A percentile compares a stretch with the other conserved stretches of the same genome.
phyloP scores from a whole-genome alignment of 306 rosid genomes.

The Mucuna pruriens region DNA sequence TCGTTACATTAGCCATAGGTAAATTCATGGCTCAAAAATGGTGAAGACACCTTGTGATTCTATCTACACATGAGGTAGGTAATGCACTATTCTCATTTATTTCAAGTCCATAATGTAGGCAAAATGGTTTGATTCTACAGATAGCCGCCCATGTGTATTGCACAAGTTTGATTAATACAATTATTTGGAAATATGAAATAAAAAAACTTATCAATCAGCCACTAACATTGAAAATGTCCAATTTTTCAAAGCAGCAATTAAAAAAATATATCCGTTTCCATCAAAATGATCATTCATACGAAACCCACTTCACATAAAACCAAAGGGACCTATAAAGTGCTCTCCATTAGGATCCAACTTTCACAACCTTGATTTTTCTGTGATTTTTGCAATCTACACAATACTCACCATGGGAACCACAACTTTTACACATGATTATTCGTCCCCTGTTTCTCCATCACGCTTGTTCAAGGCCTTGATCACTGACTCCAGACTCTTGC shows the following conservation, averaged over 20 bases:
- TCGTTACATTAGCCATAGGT: not conserved
- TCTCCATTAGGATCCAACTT: slow-evolving; percentile 25
- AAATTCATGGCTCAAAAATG: slow-evolving; percentile 14
- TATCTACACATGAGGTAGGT: slow-evolving; percentile 1
- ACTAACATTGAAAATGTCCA: slow-evolving; percentile 45
- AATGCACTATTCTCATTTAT: slow-evolving; percentile 3
- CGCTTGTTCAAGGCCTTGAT: slow-evolving; percentile 75
- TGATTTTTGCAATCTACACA: not conserved
- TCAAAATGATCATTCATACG: slow-evolving; percentile 22
- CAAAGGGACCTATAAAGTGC: slow-evolving; percentile 21
- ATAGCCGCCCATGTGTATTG: slow-evolving; percentile 56
- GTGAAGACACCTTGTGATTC: not conserved
- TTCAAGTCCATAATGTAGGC: slow-evolving; percentile 28
- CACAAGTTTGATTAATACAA: slow-evolving; percentile 27
- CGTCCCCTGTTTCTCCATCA: slow-evolving; percentile 57
- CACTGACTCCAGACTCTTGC: slow-evolving; percentile 58
- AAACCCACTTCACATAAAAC: slow-evolving; percentile 31
- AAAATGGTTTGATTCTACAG: slow-evolving; percentile 29
- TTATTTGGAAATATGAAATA: slow-evolving; percentile 37
- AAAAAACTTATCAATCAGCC: slow-evolving; percentile 41
- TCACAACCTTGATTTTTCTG: slow-evolving; percentile 11
- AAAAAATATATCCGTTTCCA: slow-evolving; percentile 15
- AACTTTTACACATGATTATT: slow-evolving; percentile 52
- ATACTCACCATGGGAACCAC: slow-evolving; percentile 55
- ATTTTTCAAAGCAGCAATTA: not conserved